These are phyloP conservation scores for Beauveria sp. DNA, from an alignment of 2,329 filamentous ascomycete species.

Conservation along the genomic window DNA sequence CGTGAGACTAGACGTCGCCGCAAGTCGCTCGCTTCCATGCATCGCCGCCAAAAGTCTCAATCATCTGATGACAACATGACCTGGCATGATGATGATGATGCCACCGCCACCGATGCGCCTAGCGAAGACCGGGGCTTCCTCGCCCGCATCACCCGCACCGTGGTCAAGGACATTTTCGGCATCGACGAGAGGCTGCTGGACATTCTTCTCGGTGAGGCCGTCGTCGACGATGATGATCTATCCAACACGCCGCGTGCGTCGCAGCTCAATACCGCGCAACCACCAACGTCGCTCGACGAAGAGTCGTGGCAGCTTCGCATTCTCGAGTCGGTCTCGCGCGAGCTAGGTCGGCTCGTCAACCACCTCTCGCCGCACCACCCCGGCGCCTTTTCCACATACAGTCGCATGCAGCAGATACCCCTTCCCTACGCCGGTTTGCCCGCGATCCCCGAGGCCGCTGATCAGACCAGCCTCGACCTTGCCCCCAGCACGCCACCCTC, in stretches of 20 bases:
- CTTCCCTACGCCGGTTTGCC: conserved; percentile 75
- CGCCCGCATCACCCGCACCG: conserved; percentile 72
- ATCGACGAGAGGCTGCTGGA: conserved; percentile 81
- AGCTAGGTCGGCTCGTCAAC: conserved; percentile 76
- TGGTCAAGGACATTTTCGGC: conserved; percentile 83
- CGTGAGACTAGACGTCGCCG: conserved; percentile 68
- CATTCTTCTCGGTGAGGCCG: conserved; percentile 75
- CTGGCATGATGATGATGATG: conserved; percentile 46
- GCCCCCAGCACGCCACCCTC: conserved; percentile 13
- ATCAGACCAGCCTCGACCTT: conserved; percentile 18
- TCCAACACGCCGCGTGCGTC: conserved; percentile 41
- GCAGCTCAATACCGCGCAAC: conserved; percentile 23
- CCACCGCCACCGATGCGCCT: conserved; percentile 28
- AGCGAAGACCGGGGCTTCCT: conserved; percentile 62
- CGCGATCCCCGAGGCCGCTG: conserved; percentile 47
- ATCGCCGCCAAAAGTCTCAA: conserved; percentile 21
- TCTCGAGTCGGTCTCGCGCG: conserved; percentile 75
- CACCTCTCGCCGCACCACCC: conserved; percentile 74
- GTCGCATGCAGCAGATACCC: conserved; percentile 53
- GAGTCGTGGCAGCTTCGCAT: conserved; percentile 67
- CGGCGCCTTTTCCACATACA: conserved; percentile 80
- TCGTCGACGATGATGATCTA: conserved; percentile 43
- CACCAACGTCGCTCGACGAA: conserved; percentile 23
- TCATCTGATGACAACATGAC: conserved; percentile 33
- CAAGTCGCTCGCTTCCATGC: conserved; percentile 47